phyloP scores from a whole-genome alignment of 2,329 filamentous ascomycete species.

The Ceratocystis cacaofunesta region DNA sequence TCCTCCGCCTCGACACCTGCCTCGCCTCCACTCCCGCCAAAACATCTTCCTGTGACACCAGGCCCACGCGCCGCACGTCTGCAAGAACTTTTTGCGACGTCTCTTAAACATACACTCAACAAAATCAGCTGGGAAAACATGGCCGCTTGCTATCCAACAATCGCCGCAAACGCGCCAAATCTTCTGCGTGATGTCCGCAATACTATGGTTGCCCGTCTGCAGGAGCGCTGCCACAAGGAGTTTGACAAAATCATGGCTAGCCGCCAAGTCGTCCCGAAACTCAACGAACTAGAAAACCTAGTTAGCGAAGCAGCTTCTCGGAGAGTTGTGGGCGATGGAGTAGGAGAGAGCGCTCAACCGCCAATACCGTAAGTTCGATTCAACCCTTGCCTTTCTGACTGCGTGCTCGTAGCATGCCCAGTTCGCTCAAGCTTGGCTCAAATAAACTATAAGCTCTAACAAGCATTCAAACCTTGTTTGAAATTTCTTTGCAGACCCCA shows the following conservation, averaged over 20 bases:
- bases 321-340: slow-evolving; percentile 22
- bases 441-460: background rate
- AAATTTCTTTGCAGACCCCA: slow-evolving; percentile 32
- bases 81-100: slow-evolving; percentile 37
- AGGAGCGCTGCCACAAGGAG: slow-evolving; percentile 40
- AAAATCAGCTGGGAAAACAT: slow-evolving; percentile 44
- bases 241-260: slow-evolving; percentile 40
- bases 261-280: slow-evolving; percentile 38
- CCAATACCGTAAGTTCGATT: slow-evolving; percentile 32
- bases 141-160: slow-evolving; percentile 45
- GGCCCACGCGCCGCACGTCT: slow-evolving; percentile 44
- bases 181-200: slow-evolving; percentile 40
- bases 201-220: slow-evolving; percentile 42
- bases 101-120: slow-evolving; percentile 38
- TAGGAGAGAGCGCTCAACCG: slow-evolving; percentile 19
- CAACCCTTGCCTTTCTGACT: background rate
- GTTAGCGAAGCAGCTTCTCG: slow-evolving; percentile 35
- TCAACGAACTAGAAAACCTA: slow-evolving; percentile 45
- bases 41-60: slow-evolving; percentile 29
- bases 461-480: background rate
- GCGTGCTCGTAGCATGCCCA: background rate
- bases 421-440: slow-evolving; percentile 7
- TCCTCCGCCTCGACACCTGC: slow-evolving; percentile 18
- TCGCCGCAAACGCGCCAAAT: slow-evolving; percentile 36
- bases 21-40: slow-evolving; percentile 28